These are phyloP conservation scores for Allium cepa DNA, from an alignment of 106 monocot species.

Conservation along the genomic window DNA sequence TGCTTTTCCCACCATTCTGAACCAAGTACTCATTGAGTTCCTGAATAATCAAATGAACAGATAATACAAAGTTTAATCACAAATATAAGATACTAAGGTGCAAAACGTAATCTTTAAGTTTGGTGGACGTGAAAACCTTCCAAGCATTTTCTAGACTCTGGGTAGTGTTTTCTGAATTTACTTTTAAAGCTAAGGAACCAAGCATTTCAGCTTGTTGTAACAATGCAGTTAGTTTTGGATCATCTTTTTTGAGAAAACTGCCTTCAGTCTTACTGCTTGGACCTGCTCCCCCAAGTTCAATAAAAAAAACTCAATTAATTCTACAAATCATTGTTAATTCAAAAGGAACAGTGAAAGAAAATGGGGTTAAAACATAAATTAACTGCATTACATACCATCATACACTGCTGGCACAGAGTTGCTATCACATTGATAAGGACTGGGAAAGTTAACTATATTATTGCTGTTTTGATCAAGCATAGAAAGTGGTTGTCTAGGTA, in stretches of 20 bases:
- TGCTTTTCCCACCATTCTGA: slow-evolving; percentile 29
- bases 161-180: slow-evolving; percentile 42
- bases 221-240: slow-evolving; percentile 69
- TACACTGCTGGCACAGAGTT: not conserved
- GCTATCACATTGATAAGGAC: slow-evolving; percentile 7
- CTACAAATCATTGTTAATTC: too few species aligned
- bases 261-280: slow-evolving; percentile 18
- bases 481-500: slow-evolving; percentile 17
- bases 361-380: not conserved
- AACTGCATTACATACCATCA: slow-evolving; percentile 20
- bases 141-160: slow-evolving; percentile 73
- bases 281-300: slow-evolving; percentile 13
- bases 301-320: not conserved
- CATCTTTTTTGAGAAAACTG: slow-evolving; percentile 53
- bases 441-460: slow-evolving; percentile 1
- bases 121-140: slow-evolving; percentile 48
- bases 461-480: slow-evolving; percentile 35
- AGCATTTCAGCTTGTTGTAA: slow-evolving; percentile 81
- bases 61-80: not conserved
- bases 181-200: slow-evolving; percentile 63
- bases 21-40: slow-evolving; percentile 65
- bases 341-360: not conserved
- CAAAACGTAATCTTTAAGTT: too few species aligned
- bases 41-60: slow-evolving; percentile 30
- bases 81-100: not conserved